Base-by-base conservation (phyloP, 768 basidiomycete species). In the Suillus plorans region DNA sequence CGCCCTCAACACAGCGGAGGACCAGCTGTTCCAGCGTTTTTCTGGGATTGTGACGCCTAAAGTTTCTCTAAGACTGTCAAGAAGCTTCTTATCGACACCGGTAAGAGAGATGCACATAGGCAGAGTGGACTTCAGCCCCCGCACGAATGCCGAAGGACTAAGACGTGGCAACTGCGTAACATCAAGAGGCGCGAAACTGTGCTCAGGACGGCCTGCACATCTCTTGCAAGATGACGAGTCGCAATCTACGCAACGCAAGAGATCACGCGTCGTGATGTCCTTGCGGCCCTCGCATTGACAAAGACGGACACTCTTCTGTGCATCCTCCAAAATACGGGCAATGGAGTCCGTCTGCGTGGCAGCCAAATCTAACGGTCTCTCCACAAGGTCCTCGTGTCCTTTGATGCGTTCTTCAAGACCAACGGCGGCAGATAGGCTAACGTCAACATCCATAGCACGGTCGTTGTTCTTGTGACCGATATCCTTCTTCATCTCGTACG, bases 231-330 rank as follows among this genome's bases (percentile, higher is more conserved):
- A 89, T 16, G 92, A 85, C 10, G 86, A 85, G 7, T 84, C 85
- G 71, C 96, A 98, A 65, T 94, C 91, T 16, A 72, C 66, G 75
- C 96, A 98, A 13, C 82, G 84, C 44, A 85, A 83, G 45, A 96
- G 78, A 41, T 82, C 80, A 41, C 87, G 82, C 12, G 81, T 83
- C 1, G 93, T 90, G 70, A 95, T 88, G 66, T 86, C 89, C 44
- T 86, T 82, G 12, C 92, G 90, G 4, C 95, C 96, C 77, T 98
- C 96, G 72, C 96, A 98, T n/a, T 84, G 78, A 73, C 96, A 98
- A 36, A 95, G 85, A 34, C 96, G 86, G 18, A 87, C 82, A 67
- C 91, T 95, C 65, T 81, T 81, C 63, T 85, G 75, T 0, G 95
- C 95, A 25, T 85, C 79, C 12, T 74, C 73, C 42, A 97, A 82